Conservation (phyloP, 2,329 filamentous ascomycete genomes). For the Decorospora gaudefroyi region DNA sequence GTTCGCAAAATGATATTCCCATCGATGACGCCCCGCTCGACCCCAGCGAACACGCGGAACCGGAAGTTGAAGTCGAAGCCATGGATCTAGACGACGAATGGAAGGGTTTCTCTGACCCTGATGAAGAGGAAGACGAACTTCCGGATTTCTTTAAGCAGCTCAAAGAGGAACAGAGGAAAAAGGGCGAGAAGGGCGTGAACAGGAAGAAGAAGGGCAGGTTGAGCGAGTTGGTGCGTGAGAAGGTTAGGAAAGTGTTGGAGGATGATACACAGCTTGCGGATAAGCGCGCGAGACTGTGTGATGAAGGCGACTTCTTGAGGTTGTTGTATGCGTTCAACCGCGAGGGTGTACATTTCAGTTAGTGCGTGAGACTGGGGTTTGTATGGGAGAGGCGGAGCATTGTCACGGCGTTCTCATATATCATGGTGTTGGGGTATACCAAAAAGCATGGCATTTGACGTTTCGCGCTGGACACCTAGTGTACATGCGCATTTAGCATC, state of each 20-base stretch:
- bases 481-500: too few species aligned
- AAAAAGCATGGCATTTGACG: conserved; percentile 28
- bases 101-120: conserved; percentile 58
- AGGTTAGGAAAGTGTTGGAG: conserved; percentile 83
- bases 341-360: conserved; percentile 90
- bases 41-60: conserved; percentile 26
- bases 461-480: too few species aligned
- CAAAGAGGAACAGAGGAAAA: conserved; percentile 53
- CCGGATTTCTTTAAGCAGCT: conserved; percentile 82
- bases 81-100: conserved; percentile 58
- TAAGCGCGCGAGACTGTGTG: conserved; percentile 80
- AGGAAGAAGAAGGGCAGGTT: conserved; percentile 78
- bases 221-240: conserved; percentile 78
- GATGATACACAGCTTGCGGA: conserved; percentile 79
- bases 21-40: conserved; percentile 65
- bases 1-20: conserved; percentile 79
- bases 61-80: conserved; percentile 51
- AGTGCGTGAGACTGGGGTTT: background rate
- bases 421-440: conserved; percentile 28
- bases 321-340: conserved; percentile 84
- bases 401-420: conserved; percentile 12
- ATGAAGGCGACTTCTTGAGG: conserved; percentile 89
- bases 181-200: conserved; percentile 56
- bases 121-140: conserved; percentile 69
- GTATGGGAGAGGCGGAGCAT: conserved; percentile 1